Base-by-base conservation (phyloP, 164 flowering plant species). In the Liriodendron chinense region DNA sequence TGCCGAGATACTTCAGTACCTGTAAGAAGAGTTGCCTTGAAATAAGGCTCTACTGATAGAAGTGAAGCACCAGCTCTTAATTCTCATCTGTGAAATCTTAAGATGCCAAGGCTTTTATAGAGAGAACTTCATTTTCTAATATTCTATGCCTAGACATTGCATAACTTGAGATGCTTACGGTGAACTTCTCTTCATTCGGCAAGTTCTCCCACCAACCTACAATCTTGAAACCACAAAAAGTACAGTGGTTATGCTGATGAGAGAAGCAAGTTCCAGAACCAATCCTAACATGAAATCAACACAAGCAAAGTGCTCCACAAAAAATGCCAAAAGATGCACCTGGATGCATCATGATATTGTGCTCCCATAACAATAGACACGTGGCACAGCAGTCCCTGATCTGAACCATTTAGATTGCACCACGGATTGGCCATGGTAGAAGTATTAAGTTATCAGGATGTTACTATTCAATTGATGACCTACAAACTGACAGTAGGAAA, bases 191-290 rank as follows among this genome's bases (percentile, higher is more conserved):
- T 79, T 84, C 86, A 66, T 83, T 81, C 26, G 82, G 76, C 84
- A 94, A 74, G 80, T 24, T 86, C 47, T 86, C 90, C 99, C 99
- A 96, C 99, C 99, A 96, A 63, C 99, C 97, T 50, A 68, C 82
- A 65, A 84, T 83, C 99, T 96, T 73, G 1, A 77, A 75, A 76
- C 47, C 26, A 43, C 53, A 24, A 34, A 77, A 68, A 23, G 50
- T 28, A 68, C 70, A 49, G 1, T 70, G 50, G 9, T 23, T 10
- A 21, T 21, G 69, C 22, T 12, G 21, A 70, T 1, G 23, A 47
- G 24, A 69, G 43, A 68, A 13, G 5, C 23, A 7, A 14, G 23
- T 68, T 20, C 28, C 21, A 68, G 57, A 49, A 47, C 9, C 48
- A 72, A 26, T 72, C 53, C 0, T n/a, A 47, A 47, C 12, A 7